Percentiles rank a stretch among this genome's conserved stretches.
Conservation (phyloP, 306 rosid species). For the Mimosa bimucronata region DNA sequence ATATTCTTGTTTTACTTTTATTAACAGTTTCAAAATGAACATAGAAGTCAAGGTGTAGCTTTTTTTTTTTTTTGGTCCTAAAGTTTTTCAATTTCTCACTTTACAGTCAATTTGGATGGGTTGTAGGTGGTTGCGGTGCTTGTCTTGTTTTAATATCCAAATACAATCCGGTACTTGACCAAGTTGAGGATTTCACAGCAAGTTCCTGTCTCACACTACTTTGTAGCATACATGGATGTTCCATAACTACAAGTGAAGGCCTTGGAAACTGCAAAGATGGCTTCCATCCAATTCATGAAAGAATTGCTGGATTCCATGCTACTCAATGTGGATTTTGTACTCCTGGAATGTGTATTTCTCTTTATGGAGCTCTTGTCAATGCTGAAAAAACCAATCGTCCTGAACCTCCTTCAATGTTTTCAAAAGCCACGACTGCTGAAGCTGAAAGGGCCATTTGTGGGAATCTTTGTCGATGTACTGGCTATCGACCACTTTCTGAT, state of each 20-base stretch:
- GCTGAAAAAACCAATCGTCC: slow-evolving; percentile 59
- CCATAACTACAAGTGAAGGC: slow-evolving; percentile 85
- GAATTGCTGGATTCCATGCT: slow-evolving; percentile 85
- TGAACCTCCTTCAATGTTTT: slow-evolving; percentile 66
- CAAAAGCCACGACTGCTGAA: slow-evolving; percentile 61
- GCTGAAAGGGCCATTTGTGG: slow-evolving; percentile 82
- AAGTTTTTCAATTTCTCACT: not conserved
- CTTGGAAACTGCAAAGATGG: slow-evolving; percentile 79
- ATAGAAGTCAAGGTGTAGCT: not conserved
- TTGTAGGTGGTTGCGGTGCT: slow-evolving; percentile 91
- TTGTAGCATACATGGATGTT: slow-evolving; percentile 66
- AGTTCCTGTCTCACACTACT: slow-evolving; percentile 89
- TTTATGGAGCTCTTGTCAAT: slow-evolving; percentile 67
- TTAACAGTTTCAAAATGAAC: not conserved
- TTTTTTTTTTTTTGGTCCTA: not conserved
- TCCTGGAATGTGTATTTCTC: slow-evolving; percentile 89
- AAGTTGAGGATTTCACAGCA: slow-evolving; percentile 65
- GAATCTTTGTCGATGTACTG: slow-evolving; percentile 89
- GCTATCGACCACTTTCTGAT: slow-evolving; percentile 83
- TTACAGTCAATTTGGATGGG: slow-evolving; percentile 22
- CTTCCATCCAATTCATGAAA: slow-evolving; percentile 82
- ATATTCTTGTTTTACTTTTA: too few species aligned
- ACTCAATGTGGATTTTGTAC: slow-evolving; percentile 94
- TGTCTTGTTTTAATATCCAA: slow-evolving; percentile 82
- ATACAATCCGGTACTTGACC: slow-evolving; percentile 59